Conservation (phyloP, 768 basidiomycete species). For the Solioccasus polychromus region DNA sequence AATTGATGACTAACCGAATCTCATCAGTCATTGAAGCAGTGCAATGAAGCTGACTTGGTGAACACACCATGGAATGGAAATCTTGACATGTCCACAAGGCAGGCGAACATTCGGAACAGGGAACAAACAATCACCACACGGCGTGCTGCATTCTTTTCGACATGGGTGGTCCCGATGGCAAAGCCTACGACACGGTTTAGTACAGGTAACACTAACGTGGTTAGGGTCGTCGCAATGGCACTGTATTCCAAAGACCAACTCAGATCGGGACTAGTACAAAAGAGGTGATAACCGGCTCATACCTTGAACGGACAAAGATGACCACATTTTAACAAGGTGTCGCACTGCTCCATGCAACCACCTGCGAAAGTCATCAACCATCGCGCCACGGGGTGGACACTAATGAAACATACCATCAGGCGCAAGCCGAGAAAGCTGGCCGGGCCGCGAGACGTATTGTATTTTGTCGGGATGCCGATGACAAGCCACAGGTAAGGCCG, state of each 20-base stretch:
- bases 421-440: constrained; percentile 45
- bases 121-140: constrained; percentile 55
- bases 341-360: constrained; percentile 61
- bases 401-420: constrained; percentile 48
- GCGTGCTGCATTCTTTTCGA: constrained; percentile 43
- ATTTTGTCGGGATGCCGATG: constrained; percentile 47
- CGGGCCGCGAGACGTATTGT: constrained; percentile 47
- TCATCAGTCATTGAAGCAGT: background rate
- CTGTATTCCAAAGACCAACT: constrained; percentile 27
- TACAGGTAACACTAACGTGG: constrained; percentile 48
- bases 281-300: constrained; percentile 9
- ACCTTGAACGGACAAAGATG: constrained; percentile 65
- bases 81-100: constrained; percentile 54
- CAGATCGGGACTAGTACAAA: background rate
- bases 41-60: background rate
- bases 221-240: constrained; percentile 61
- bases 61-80: constrained; percentile 49
- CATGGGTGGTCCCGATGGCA: constrained; percentile 63
- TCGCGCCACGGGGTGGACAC: background rate
- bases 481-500: constrained; percentile 56
- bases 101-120: constrained; percentile 44
- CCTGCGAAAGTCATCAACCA: constrained; percentile 34
- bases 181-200: constrained; percentile 46
- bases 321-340: constrained; percentile 52
- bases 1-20: constrained; percentile 39